Evolutionary conservation across 2,329 filamentous ascomycete genomes (phyloP).

Genomic region (Nemania diffusa): DNA sequence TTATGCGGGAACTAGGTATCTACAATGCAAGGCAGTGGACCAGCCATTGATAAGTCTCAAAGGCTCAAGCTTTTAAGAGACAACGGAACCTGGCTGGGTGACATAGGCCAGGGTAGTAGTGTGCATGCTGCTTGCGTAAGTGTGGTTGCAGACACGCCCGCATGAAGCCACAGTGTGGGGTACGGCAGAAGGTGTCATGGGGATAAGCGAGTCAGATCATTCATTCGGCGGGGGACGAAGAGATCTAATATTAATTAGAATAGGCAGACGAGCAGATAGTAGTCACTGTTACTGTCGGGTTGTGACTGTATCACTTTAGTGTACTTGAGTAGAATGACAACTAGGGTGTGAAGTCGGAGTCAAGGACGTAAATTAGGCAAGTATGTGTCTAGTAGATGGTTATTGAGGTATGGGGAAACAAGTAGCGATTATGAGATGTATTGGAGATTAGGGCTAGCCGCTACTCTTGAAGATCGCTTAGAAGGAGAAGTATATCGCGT

Average conservation of each 20-base stretch:
- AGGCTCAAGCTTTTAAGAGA: slow-evolving; percentile 3
- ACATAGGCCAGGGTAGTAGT: slow-evolving; percentile 16
- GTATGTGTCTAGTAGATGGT: slow-evolving; percentile 3
- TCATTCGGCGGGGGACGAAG: not conserved
- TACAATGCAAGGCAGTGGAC: slow-evolving; percentile 24
- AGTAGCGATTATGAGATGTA: slow-evolving; percentile 9
- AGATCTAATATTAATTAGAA: not conserved
- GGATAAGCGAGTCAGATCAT: slow-evolving; percentile 23
- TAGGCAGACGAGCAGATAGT: not conserved
- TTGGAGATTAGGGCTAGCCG: not conserved
- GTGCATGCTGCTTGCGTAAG: slow-evolving; percentile 29
- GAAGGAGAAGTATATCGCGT: not conserved
- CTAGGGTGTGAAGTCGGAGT: not conserved
- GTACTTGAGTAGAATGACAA: not conserved
- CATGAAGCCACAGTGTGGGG: slow-evolving; percentile 36
- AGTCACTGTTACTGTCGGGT: not conserved
- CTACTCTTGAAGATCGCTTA: not conserved
- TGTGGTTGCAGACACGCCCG: slow-evolving; percentile 29
- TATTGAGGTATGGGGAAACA: slow-evolving; percentile 1
- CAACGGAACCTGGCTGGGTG: slow-evolving; percentile 20
- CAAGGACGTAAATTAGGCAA: not conserved
- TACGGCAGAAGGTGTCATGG: slow-evolving; percentile 27
- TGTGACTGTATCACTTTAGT: not conserved
- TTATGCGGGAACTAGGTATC: slow-evolving; percentile 13
- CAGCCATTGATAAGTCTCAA: not conserved